Evolutionary conservation across 768 basidiomycete species (phyloP), one percentile per base, ranked within the genome.

Genomic region (Termitomyces sp.): DNA sequence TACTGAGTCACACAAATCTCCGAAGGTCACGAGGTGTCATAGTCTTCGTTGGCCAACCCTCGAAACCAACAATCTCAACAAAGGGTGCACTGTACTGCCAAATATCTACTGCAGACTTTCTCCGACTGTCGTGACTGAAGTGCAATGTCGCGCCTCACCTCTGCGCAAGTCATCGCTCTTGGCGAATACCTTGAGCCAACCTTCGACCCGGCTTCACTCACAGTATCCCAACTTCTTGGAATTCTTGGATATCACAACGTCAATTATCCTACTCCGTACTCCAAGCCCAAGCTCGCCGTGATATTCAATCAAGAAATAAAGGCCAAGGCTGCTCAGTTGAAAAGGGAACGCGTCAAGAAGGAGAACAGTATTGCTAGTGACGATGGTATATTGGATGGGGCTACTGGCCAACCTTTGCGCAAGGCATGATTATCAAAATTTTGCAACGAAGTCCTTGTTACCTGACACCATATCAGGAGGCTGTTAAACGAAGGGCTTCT

Each of bases 141-240:
- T 24, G 16, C 6, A 46, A 91, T 91, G 90, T 90, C 90, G 67
- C 82, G 85, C 62, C 72, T 91, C 62, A 91, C 89, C n/a, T 78
- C 91, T 31, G 80, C 88, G 2, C 86, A 94, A 71, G 76, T 94
- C 55, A 87, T 94, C 65, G 77, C 71, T 22, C 73, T 80, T 34
- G 93, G 90, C 67, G 83, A 89, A 71, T 94, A 94, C 71, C 84
- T 94, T 60, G 80, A 90, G 60, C 81, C 84, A 11, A 84, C 88
- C 67, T 94, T 93, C 57, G 86, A 94, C 63, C 85, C 93, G 18
- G 61, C 80, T 1, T 73, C 81, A 2, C 81, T 94, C 55, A 94
- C 91, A 0, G 83, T 93, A 30, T 81, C 90, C n/a, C 90, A 93
- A 67, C 77, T 94, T 6, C 79, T 90, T 12, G 91, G 90, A 47